These are phyloP conservation scores for Aspergillus mulundensis DNA, from an alignment of 495 filamentous ascomycete species.

Conservation along the genomic window DNA sequence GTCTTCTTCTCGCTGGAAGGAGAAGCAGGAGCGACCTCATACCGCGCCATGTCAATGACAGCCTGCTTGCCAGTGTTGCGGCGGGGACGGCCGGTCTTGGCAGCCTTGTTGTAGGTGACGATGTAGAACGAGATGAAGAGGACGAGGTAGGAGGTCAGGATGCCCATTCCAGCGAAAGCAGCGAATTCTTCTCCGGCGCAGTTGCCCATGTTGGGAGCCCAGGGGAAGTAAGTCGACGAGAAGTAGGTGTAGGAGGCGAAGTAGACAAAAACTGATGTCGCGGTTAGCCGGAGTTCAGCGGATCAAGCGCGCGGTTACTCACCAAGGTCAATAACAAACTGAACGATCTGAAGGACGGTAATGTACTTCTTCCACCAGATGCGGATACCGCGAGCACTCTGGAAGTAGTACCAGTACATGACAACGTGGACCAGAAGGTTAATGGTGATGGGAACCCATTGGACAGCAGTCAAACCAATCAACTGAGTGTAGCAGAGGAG, in stretches of 20 bases:
- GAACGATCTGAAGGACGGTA: conserved; percentile 53
- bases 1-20: conserved; percentile 26
- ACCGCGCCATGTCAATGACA: conserved; percentile 52
- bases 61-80: conserved; percentile 50
- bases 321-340: conserved; percentile 58
- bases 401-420: conserved; percentile 65
- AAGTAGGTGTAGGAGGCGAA: conserved; percentile 96
- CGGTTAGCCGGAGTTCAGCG: not conserved
- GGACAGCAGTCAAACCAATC: conserved; percentile 62
- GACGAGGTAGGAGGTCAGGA: conserved; percentile 88
- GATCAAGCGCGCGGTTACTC: conserved; percentile 14
- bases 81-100: conserved; percentile 54
- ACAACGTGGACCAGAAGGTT: conserved; percentile 70
- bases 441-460: conserved; percentile 64
- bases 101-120: conserved; percentile 88
- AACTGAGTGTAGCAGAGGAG: conserved; percentile 70
- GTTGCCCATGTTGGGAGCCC: conserved; percentile 73
- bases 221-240: conserved; percentile 84
- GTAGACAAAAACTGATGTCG: conserved; percentile 73
- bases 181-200: conserved; percentile 98
- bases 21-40: conserved; percentile 35
- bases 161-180: conserved; percentile 86
- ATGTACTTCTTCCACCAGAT: conserved; percentile 63
- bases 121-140: conserved; percentile 99
- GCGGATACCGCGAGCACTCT: conserved; percentile 54